Evolutionary conservation across 2,329 filamentous ascomycete species (phyloP), one percentile per base, ranked within the genome.

Genomic region (Penicillium sp.): DNA sequence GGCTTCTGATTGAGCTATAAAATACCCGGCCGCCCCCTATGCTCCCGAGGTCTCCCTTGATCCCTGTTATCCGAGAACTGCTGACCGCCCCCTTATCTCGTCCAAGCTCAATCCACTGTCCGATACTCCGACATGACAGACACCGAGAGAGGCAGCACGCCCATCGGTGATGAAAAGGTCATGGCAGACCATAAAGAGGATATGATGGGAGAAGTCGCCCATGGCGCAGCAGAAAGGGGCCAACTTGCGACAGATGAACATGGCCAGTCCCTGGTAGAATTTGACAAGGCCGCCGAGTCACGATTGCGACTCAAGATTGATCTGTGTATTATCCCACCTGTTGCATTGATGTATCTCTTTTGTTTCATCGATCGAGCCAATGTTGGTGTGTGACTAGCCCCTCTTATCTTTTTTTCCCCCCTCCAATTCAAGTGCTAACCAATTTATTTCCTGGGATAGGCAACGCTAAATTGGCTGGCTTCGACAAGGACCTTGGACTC

Each of bases 351-450:
- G 4, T 90, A 89, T 63, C 78, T 89, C 0, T 89, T 89, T 64
- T 89, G 86, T 72, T 89, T 89, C 71, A 88, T 89, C 59, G 87
- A 89, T 63, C 80, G 87, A n/a, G 85, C 86, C 25, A 90, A 89
- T 58, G 86, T 90, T 37, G 87, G 86, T 86, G 65, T 9, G 57
- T 52, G 16, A 34, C 21, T 7, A 7, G n/a, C 13, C 10, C 27
- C 9, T 8, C 13, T 7, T 34, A 6, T 34, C 2, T 13, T 32
- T 32, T 15, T 16, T 3, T 16, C 4, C 1, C 6, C 6, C 1
- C 41, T 16, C n/a, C 6, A 27, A 12, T 13, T 21, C 31, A n/a
- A 6, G 0, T 18, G 16, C 29, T 35, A 21, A 42, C 21, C 18
- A 16, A 3, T 12, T 25, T 35, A 7, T 10, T 34, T 16, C 7